phyloP scores from a whole-genome alignment of 345 rosid species.

The Brassica juncea region DNA sequence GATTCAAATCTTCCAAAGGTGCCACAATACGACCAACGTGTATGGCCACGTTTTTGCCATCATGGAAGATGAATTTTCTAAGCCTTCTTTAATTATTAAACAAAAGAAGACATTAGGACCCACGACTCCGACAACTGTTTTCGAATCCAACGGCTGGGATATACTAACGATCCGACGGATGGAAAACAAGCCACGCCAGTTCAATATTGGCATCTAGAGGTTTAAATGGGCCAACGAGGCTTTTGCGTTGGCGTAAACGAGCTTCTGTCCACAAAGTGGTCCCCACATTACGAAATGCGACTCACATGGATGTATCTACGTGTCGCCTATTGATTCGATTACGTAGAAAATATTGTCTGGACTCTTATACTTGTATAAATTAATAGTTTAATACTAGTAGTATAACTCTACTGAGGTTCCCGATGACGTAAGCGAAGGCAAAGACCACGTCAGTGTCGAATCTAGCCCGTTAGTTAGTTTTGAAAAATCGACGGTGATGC shows the following conservation, averaged over 20 bases:
- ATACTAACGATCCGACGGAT: constrained; percentile 25
- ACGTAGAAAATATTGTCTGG: constrained; percentile 14
- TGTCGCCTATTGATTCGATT: neutral
- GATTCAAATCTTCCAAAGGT: constrained; percentile 31
- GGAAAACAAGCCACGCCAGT: constrained; percentile 20
- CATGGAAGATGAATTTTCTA: constrained; percentile 13
- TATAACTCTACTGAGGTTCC: neutral
- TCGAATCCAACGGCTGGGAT: constrained; percentile 43
- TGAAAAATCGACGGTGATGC: constrained; percentile 21
- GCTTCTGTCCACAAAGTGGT: constrained; percentile 40
- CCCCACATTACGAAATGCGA: constrained; percentile 30
- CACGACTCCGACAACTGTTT: constrained; percentile 12
- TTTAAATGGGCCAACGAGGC: constrained; percentile 27
- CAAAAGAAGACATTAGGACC: constrained; percentile 8
- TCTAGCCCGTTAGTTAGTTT: neutral
- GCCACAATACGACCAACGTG: constrained; percentile 42
- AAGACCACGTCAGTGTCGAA: constrained; percentile 7
- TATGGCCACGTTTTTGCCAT: constrained; percentile 41
- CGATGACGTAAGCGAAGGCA: constrained; percentile 10
- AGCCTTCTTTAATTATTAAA: neutral
- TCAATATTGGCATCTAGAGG: constrained; percentile 25
- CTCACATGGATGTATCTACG: constrained; percentile 35
- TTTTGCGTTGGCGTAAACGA: constrained; percentile 41
- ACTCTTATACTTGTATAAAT: neutral
- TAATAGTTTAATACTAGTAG: neutral